Conservation (phyloP, 129 eudicot genomes). For the Helichrysum umbraculigerum region DNA sequence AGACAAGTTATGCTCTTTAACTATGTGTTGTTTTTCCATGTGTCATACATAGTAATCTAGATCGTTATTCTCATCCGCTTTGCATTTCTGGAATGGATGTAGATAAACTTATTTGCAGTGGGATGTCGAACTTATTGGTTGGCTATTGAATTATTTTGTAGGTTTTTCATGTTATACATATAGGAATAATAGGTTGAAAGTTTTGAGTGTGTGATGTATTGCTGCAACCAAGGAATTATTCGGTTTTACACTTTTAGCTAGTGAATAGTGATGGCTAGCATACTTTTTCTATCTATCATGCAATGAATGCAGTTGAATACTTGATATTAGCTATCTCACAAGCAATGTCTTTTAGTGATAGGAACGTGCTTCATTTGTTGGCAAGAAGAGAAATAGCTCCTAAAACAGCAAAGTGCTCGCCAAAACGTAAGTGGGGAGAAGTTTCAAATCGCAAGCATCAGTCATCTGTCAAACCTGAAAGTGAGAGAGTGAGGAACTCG, state of each 20-base stretch:
- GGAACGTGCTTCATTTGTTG: constrained; percentile 59
- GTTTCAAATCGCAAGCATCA: constrained; percentile 33
- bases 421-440: constrained; percentile 57
- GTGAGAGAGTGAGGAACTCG: constrained; percentile 52
- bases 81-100: neutral
- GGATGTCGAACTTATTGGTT: neutral
- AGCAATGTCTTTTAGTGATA: constrained; percentile 30
- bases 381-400: constrained; percentile 80
- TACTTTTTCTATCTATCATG: neutral
- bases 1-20: neutral
- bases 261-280: constrained; percentile 20
- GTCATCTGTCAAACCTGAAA: constrained; percentile 43
- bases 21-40: neutral
- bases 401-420: constrained; percentile 51
- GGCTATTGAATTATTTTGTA: neutral
- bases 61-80: neutral
- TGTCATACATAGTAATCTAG: neutral
- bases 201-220: neutral
- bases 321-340: constrained; percentile 28
- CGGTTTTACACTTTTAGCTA: neutral
- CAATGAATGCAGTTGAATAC: constrained; percentile 6
- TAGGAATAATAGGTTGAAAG: neutral
- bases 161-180: neutral
- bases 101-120: neutral
- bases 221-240: neutral